Evolutionary conservation across 352 stramenopile species (phyloP).

Genomic region (Aphanomyces cochlioides): DNA sequence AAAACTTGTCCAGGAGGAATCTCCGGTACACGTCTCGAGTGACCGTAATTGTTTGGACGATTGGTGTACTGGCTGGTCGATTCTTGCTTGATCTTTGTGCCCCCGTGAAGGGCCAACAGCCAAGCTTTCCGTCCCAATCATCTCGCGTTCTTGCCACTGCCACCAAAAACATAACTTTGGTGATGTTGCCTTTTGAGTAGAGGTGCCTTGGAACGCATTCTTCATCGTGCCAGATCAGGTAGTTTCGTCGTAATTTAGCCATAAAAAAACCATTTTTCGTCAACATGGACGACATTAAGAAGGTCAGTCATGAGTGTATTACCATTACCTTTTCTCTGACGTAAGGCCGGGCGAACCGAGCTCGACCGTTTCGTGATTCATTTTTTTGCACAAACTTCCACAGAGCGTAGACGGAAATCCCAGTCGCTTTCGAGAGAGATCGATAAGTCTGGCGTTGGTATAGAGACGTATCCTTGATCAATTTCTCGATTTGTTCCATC

Average conservation of each 20-base stretch:
- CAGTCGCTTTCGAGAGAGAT: not conserved
- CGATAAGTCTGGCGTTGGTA: not conserved
- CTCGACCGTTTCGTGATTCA: not conserved
- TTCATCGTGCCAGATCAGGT: not conserved
- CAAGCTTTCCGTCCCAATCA: not conserved
- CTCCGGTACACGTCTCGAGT: not conserved
- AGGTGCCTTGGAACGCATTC: not conserved
- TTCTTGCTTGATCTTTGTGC: not conserved
- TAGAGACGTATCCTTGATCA: not conserved
- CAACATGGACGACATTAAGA: not conserved
- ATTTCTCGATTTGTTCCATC: not conserved
- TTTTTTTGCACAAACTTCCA: not conserved
- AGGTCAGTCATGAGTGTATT: not conserved
- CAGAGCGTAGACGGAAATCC: not conserved
- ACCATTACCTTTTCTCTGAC: not conserved
- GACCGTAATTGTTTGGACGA: not conserved
- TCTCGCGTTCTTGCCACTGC: not conserved
- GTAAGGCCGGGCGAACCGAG: not conserved
- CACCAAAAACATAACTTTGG: not conserved
- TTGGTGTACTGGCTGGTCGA: not conserved
- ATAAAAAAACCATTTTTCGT: conserved; percentile 17
- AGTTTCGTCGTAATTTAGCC: not conserved
- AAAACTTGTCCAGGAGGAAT: not conserved
- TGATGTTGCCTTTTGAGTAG: not conserved
- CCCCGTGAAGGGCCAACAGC: not conserved